These are phyloP conservation scores for Thozetella sp. DNA, from an alignment of 495 filamentous ascomycete genomes.

Conservation along the genomic window DNA sequence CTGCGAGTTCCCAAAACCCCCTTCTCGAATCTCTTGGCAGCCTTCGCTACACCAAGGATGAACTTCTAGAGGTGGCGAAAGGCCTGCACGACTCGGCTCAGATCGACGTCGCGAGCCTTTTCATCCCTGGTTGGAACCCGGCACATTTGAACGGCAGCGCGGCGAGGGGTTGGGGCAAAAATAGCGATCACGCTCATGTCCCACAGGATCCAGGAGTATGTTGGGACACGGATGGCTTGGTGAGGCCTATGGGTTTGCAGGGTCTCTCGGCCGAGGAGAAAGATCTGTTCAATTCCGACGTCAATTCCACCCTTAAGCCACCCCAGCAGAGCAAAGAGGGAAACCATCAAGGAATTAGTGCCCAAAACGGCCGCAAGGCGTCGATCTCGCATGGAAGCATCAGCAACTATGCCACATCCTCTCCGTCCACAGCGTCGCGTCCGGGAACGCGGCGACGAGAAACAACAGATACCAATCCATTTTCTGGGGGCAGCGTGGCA, in stretches of 20 bases:
- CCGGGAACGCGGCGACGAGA: constrained; percentile 80
- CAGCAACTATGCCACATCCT: constrained; percentile 48
- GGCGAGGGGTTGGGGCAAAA: constrained; percentile 76
- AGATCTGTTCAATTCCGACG: constrained; percentile 80
- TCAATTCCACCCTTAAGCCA: constrained; percentile 92
- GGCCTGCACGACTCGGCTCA: constrained; percentile 56
- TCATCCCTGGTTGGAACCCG: constrained; percentile 77
- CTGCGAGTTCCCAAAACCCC: constrained; percentile 20
- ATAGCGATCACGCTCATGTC: constrained; percentile 64
- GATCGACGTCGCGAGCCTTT: constrained; percentile 67
- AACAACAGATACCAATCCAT: constrained; percentile 78
- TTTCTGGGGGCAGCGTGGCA: constrained; percentile 50
- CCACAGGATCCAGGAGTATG: constrained; percentile 68
- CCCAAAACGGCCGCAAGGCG: constrained; percentile 66
- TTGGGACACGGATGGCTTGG: constrained; percentile 79
- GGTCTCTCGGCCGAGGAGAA: constrained; percentile 83
- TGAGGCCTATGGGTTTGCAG: constrained; percentile 72
- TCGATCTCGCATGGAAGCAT: constrained; percentile 66
- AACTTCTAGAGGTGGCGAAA: constrained; percentile 76
- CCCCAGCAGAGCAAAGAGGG: constrained; percentile 78
- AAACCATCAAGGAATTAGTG: constrained; percentile 47
- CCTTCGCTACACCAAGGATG: constrained; percentile 74
- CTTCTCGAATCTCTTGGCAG: constrained; percentile 46
- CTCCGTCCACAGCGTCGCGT: constrained; percentile 66
- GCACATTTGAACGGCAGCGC: constrained; percentile 60